These are phyloP conservation scores for Anisodus acutangulus DNA, from an alignment of 257 asterid genomes.

Conservation along the genomic window DNA sequence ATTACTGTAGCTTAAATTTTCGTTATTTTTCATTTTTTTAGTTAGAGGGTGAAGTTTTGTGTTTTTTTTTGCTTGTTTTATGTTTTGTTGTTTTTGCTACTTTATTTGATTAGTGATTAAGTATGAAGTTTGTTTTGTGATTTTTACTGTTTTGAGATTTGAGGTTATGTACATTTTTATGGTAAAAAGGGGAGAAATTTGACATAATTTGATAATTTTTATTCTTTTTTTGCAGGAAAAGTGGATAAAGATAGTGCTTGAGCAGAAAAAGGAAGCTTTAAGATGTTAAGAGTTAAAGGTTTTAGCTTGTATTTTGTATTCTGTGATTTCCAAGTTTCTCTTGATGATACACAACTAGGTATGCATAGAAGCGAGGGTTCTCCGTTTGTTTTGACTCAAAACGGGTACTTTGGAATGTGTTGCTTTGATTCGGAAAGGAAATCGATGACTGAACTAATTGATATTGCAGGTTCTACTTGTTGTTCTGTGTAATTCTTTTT, in stretches of 20 bases:
- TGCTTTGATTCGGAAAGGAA: conserved; percentile 3
- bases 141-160: not conserved
- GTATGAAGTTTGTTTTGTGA: not conserved
- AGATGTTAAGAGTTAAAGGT: conserved; percentile 37
- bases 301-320: conserved; percentile 30
- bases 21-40: not conserved
- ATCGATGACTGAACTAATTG: conserved; percentile 8
- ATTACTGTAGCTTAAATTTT: not conserved
- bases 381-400: conserved; percentile 24
- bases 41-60: not conserved
- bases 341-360: conserved; percentile 21
- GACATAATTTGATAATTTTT: not conserved
- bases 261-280: conserved; percentile 31
- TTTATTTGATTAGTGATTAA: not conserved
- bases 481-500: conserved; percentile 12
- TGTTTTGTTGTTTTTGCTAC: not conserved
- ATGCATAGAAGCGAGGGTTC: conserved; percentile 12
- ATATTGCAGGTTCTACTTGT: not conserved
- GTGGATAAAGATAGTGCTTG: conserved; percentile 32
- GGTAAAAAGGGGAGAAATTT: not conserved
- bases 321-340: conserved; percentile 25
- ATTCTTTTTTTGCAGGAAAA: conserved; percentile 19
- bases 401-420: conserved; percentile 33
- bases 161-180: not conserved
- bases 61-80: not conserved